Base-by-base conservation (phyloP, 1,284 basidiomycete species). In the Cronartium quercuum region DNA sequence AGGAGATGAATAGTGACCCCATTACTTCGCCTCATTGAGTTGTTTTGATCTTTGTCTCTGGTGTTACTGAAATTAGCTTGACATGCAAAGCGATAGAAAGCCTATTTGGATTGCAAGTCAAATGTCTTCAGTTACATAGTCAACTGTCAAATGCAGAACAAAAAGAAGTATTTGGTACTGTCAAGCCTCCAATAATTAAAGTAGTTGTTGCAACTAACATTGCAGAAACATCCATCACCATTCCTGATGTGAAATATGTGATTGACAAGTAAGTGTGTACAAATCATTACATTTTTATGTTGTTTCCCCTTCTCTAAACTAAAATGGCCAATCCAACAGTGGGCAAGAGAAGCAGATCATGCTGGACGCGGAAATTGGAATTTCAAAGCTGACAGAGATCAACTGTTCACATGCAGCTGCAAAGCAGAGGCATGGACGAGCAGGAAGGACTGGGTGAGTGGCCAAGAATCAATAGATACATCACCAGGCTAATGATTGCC, bases 141-240 rank as follows among this genome's bases (percentile, higher is more conserved):
- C 96, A 96, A 81, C 84, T 96, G 13, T 89, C 91, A 0, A 89
- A 85, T 58, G 87, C 89, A 18, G 94, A 96, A 79, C 94, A 97
- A 82, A 87, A 88, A 10, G 84, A 84, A 5, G 91, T 94, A 0
- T 97, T 97, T 80, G 77, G 79, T 35, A 83, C 86, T 0, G 86
- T 86, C 0, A 82, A 85, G 0, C 18, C 76, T 3, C 78, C 79
- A 0, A 86, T 85, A 75, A 89, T 93, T 85, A 97, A 96, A 82
- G 87, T 96, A 58, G 88, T 97, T 41, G 91, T 89, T 0, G 86
- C 93, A 0, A 96, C 94, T 7, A 96, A 96, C 78, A 91, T 97
- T 35, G 91, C 91, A 6, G 84, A 96, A 87, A 96, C 94, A 0
- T 94, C 91, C 3, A 93, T 97, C 77, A 97, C 94, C 0, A 95